Percentiles rank a stretch among this genome's conserved stretches.
Conservation (phyloP, 78 protist species). For the Cavenderia fasciculata region DNA sequence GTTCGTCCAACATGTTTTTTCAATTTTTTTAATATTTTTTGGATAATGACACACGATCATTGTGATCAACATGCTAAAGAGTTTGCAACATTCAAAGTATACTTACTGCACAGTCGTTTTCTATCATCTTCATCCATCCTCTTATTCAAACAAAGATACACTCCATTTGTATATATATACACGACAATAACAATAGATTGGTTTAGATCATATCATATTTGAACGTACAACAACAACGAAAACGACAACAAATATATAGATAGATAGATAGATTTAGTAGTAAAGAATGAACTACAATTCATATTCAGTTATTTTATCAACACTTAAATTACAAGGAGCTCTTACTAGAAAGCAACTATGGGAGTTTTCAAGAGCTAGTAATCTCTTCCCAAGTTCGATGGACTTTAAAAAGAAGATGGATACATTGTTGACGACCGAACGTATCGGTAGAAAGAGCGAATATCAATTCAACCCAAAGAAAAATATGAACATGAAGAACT, state of each 20-base stretch:
- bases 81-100: too few relatives aligned
- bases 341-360: constrained; percentile 14
- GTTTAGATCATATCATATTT: too few relatives aligned
- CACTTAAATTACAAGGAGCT: constrained; percentile 29
- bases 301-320: constrained; percentile 36
- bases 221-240: constrained; percentile 57
- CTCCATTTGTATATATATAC: constrained; percentile 9
- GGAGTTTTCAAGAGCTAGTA: neutral
- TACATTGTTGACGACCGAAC: neutral
- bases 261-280: too few relatives aligned
- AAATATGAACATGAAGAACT: neutral
- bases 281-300: constrained; percentile 6
- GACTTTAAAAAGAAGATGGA: constrained; percentile 9
- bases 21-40: too few relatives aligned
- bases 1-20: too few relatives aligned
- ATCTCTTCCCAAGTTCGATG: neutral
- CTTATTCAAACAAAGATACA: neutral
- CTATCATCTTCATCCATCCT: neutral
- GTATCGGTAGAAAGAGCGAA: neutral
- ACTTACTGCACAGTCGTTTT: neutral
- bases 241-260: constrained; percentile 61
- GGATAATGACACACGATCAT: too few relatives aligned
- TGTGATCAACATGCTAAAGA: too few relatives aligned
- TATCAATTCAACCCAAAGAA: neutral
- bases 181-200: constrained; percentile 3